Conservation (phyloP, 345 rosid species). For the Mercurialis annua region DNA sequence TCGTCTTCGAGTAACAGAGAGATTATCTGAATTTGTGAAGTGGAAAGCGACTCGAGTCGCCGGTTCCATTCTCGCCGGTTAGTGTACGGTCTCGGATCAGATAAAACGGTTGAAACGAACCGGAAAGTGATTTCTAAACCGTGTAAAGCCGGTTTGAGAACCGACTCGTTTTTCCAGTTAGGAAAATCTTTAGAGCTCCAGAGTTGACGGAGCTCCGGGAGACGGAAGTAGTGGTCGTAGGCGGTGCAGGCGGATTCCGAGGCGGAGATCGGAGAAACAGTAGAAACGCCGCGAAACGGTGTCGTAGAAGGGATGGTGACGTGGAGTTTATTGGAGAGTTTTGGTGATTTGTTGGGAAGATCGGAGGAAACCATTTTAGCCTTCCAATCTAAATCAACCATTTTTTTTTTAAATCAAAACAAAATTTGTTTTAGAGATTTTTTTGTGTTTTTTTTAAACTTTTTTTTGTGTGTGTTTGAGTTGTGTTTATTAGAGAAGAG, state of each 20-base stretch:
- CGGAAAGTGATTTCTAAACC: constrained; percentile 86
- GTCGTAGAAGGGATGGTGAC: constrained; percentile 35
- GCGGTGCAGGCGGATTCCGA: constrained; percentile 49
- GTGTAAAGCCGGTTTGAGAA: constrained; percentile 74
- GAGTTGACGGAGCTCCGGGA: constrained; percentile 57
- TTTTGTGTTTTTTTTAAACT: background rate
- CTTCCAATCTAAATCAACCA: constrained; percentile 69
- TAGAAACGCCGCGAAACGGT: constrained; percentile 20
- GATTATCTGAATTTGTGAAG: constrained; percentile 61
- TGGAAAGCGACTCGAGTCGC: constrained; percentile 63
- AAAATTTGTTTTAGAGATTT: background rate
- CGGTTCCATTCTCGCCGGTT: constrained; percentile 69
- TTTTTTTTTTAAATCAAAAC: constrained; percentile 12
- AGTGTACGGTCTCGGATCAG: constrained; percentile 73
- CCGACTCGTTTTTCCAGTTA: constrained; percentile 54
- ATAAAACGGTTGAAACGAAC: constrained; percentile 54
- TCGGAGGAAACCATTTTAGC: constrained; percentile 51
- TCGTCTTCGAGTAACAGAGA: constrained; percentile 62
- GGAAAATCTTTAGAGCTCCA: constrained; percentile 54
- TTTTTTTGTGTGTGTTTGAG: background rate
- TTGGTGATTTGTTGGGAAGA: constrained; percentile 42
- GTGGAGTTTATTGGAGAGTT: constrained; percentile 39
- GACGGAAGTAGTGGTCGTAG: constrained; percentile 74
- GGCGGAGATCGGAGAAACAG: constrained; percentile 36
- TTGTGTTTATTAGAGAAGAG: background rate